phyloP scores from a whole-genome alignment of 176 grass and related monocot species.

The Lolium multiflorum region DNA sequence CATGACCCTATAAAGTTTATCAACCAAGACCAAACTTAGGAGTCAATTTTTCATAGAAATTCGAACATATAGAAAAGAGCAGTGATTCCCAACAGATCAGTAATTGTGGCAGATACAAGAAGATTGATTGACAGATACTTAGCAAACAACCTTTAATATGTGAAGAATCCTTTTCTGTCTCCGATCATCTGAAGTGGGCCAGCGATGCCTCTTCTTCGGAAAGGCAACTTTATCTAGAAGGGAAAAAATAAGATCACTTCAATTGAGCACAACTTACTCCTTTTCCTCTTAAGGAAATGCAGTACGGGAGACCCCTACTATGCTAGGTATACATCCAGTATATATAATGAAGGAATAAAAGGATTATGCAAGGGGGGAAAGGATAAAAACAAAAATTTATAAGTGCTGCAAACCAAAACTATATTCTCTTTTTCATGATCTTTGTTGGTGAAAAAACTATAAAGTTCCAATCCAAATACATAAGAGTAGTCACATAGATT shows the following conservation, averaged over 20 bases:
- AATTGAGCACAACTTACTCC: not conserved
- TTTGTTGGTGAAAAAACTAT: not conserved
- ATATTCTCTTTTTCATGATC: not conserved
- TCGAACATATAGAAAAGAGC: not conserved
- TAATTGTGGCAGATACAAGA: constrained; percentile 8
- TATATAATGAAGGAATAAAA: not conserved
- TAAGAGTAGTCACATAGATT: not conserved
- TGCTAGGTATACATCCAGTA: not conserved
- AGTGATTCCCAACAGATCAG: constrained; percentile 8
- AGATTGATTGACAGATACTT: constrained; percentile 25
- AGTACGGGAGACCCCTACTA: not conserved
- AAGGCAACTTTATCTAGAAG: constrained; percentile 40
- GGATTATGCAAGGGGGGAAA: not conserved
- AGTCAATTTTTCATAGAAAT: constrained; percentile 19
- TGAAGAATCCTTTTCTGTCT: constrained; percentile 81
- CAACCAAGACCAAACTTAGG: constrained; percentile 12
- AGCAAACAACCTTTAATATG: constrained; percentile 63
- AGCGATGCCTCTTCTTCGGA: constrained; percentile 50
- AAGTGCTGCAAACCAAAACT: not conserved
- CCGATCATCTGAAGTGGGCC: constrained; percentile 45
- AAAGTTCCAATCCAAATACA: not conserved
- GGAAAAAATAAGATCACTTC: constrained; percentile 21
- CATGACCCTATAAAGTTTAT: not conserved
- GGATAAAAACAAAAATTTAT: not conserved
- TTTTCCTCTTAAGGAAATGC: constrained; percentile 28